These are phyloP conservation scores for Schizochytrium sp. DNA, from an alignment of 108 stramenopile species.

Conservation along the genomic window DNA sequence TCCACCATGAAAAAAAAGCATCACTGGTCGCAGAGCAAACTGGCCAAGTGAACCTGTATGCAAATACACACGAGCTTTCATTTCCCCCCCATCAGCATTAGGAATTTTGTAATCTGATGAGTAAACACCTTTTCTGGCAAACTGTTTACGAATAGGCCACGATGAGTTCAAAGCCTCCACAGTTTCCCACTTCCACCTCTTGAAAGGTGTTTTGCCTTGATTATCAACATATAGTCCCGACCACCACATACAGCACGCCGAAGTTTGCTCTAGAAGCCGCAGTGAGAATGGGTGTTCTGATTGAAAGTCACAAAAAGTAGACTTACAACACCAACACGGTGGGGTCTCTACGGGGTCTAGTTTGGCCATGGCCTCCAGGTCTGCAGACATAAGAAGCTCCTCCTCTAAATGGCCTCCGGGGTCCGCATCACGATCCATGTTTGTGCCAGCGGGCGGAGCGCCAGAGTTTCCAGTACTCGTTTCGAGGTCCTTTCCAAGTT, in stretches of 20 bases:
- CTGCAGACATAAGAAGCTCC: neutral
- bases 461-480: too few species aligned
- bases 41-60: neutral
- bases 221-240: neutral
- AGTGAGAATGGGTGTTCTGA: conserved; percentile 4
- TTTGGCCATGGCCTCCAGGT: neutral
- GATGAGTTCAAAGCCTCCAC: neutral
- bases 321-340: conserved; percentile 36
- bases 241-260: conserved; percentile 10
- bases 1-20: conserved; percentile 36
- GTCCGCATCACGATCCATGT: too few species aligned
- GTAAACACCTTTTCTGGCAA: neutral
- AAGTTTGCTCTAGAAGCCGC: neutral
- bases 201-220: neutral
- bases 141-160: neutral
- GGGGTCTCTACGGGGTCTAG: neutral
- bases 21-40: neutral
- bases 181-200: neutral
- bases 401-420: neutral
- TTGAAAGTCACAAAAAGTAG: neutral
- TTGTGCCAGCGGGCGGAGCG: too few species aligned
- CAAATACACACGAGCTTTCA: neutral
- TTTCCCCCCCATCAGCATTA: neutral
- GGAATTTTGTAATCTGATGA: neutral
- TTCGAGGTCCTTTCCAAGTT: too few species aligned